phyloP scores from a whole-genome alignment of 169 alveolate species.

The Eimeria falciformis region DNA sequence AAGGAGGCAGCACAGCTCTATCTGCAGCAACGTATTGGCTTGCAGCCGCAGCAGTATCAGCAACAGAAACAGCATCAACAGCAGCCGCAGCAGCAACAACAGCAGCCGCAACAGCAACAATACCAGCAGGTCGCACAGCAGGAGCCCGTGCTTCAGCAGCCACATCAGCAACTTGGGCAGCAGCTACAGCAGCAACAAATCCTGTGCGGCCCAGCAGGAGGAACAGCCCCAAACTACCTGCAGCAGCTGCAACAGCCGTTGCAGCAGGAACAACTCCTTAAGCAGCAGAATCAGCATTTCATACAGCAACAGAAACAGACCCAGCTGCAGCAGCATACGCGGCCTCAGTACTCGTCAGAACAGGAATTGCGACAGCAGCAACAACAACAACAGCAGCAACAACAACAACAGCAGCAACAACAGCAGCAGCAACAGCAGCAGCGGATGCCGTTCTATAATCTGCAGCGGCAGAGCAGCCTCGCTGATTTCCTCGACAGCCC shows the following conservation, averaged over 20 bases:
- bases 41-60: not conserved
- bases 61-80: conserved; percentile 3
- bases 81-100: conserved; percentile 8
- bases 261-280: conserved; percentile 42
- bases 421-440: conserved; percentile 23
- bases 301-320: not conserved
- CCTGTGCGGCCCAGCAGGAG: not conserved
- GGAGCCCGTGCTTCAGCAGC: not conserved
- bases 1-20: conserved; percentile 53
- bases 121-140: not conserved
- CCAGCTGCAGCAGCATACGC: conserved; percentile 40
- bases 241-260: not conserved
- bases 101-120: not conserved
- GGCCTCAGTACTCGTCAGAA: not conserved
- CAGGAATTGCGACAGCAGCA: conserved; percentile 36
- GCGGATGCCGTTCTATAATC: not conserved
- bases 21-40: conserved; percentile 20
- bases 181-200: conserved; percentile 18
- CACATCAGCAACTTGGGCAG: conserved; percentile 23
- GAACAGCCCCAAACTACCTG: not conserved
- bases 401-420: conserved; percentile 2
- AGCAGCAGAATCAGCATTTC: conserved; percentile 28
- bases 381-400: conserved; percentile 41
- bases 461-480: conserved; percentile 37
- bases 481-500: no score